A percentile compares a stretch with the other conserved stretches of the same genome.
Conservation (phyloP, 2,329 filamentous ascomycete genomes). For the Verticillium alfalfae region DNA sequence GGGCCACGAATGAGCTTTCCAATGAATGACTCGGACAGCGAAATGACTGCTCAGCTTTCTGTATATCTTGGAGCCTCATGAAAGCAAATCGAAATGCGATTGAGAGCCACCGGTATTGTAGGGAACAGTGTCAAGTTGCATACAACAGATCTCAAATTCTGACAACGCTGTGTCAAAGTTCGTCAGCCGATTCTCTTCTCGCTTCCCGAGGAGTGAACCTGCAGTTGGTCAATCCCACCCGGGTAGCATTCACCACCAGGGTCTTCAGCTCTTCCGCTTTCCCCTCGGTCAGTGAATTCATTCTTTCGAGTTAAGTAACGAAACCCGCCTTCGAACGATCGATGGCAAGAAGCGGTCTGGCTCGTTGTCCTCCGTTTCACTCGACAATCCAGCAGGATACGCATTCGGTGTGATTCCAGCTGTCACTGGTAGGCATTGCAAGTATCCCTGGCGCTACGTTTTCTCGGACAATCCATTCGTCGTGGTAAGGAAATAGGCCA, state of each 20-base stretch:
- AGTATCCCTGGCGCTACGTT: not conserved
- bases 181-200: not conserved
- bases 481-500: not conserved
- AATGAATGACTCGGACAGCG: too few relatives aligned
- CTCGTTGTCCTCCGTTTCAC: not conserved
- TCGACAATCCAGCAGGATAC: not conserved
- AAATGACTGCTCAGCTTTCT: not conserved
- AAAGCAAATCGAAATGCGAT: too few relatives aligned
- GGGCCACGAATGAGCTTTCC: not conserved
- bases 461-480: not conserved
- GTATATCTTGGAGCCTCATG: not conserved
- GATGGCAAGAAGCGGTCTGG: not conserved
- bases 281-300: not conserved
- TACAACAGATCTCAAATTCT: too few relatives aligned
- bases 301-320: not conserved
- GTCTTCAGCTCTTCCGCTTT: not conserved
- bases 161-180: not conserved
- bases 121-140: too few relatives aligned
- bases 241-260: not conserved
- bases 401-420: constrained; percentile 1
- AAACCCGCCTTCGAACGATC: not conserved
- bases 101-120: too few relatives aligned
- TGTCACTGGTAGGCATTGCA: not conserved
- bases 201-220: not conserved
- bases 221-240: not conserved